phyloP scores from a whole-genome alignment of 495 filamentous ascomycete genomes.

The Penicillium mononematosum region DNA sequence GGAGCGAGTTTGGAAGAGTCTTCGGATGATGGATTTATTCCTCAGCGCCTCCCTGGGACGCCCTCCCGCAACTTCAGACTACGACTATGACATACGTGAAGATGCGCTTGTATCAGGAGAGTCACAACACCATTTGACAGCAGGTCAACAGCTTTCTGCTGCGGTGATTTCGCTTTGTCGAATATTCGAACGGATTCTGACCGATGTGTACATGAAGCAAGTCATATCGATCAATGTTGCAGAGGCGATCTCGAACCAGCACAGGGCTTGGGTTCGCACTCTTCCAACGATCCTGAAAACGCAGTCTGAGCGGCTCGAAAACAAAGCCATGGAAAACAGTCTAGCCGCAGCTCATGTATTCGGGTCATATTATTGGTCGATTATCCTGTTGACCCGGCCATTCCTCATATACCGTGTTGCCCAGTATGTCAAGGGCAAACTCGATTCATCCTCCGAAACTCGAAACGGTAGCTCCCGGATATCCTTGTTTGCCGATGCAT shows the following conservation, averaged over 20 bases:
- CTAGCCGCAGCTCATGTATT: slow-evolving; percentile 67
- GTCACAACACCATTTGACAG: slow-evolving; percentile 20
- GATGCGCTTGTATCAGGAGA: slow-evolving; percentile 23
- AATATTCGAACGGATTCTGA: slow-evolving; percentile 65
- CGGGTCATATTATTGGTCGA: slow-evolving; percentile 69
- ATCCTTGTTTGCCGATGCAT: slow-evolving; percentile 67
- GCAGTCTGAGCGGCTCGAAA: slow-evolving; percentile 37
- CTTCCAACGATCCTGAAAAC: slow-evolving; percentile 35
- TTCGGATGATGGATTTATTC: slow-evolving; percentile 60
- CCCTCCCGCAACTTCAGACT: slow-evolving; percentile 58
- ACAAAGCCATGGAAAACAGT: slow-evolving; percentile 51
- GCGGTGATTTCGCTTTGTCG: slow-evolving; percentile 50
- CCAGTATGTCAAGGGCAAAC: slow-evolving; percentile 43
- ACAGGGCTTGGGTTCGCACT: slow-evolving; percentile 41
- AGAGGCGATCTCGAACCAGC: slow-evolving; percentile 63
- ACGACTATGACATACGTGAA: slow-evolving; percentile 53
- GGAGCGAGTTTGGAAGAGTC: slow-evolving; percentile 61
- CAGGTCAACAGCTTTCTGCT: slow-evolving; percentile 36
- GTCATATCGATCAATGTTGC: slow-evolving; percentile 66
- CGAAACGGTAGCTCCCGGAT: slow-evolving; percentile 45
- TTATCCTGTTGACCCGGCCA: slow-evolving; percentile 66
- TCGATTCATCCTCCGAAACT: slow-evolving; percentile 25
- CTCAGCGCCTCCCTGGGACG: slow-evolving; percentile 60
- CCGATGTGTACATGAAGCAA: slow-evolving; percentile 65
- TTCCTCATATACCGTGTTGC: slow-evolving; percentile 62